A percentile compares a stretch with the other conserved stretches of the same genome.
These are phyloP conservation scores for Mucor indicus DNA, from an alignment of 371 early-diverging fungal species.

Conservation along the genomic window DNA sequence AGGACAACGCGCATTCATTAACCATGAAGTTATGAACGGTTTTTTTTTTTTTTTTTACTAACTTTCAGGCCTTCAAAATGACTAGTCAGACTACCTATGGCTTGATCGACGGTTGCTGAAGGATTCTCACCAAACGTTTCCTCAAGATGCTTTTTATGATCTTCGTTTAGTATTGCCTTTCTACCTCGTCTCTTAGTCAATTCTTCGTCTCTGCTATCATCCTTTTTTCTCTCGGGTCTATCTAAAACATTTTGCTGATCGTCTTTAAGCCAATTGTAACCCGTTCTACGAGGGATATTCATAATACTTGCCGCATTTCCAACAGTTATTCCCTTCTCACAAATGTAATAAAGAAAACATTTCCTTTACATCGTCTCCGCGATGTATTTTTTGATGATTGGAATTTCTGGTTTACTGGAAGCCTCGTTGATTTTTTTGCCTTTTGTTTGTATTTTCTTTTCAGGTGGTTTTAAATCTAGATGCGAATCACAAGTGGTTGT, in stretches of 20 bases:
- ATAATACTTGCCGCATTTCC: constrained; percentile 2
- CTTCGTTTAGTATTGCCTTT: neutral
- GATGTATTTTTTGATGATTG: no score
- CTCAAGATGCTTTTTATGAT: constrained; percentile 9
- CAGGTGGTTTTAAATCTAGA: no score
- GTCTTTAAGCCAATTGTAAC: constrained; percentile 3
- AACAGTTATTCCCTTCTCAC: neutral
- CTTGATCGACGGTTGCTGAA: constrained; percentile 5
- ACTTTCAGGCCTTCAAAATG: neutral
- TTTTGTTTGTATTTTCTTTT: no score
- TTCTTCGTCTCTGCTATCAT: neutral
- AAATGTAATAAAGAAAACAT: no score
- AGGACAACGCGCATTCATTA: neutral
- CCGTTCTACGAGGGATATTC: constrained; percentile 7
- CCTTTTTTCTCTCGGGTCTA: constrained; percentile 1
- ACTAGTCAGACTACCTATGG: neutral
- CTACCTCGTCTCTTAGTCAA: neutral
- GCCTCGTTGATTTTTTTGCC: no score
- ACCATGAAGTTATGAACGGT: constrained; percentile 1
- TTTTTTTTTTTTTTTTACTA: neutral
- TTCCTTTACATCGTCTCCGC: no score
- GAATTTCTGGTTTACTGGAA: no score
- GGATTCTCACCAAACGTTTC: constrained; percentile 6
- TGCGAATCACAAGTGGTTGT: no score
- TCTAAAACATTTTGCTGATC: neutral